Conservation (phyloP, 176 grass and related monocot species). For the Chrysopogon serrulatus region DNA sequence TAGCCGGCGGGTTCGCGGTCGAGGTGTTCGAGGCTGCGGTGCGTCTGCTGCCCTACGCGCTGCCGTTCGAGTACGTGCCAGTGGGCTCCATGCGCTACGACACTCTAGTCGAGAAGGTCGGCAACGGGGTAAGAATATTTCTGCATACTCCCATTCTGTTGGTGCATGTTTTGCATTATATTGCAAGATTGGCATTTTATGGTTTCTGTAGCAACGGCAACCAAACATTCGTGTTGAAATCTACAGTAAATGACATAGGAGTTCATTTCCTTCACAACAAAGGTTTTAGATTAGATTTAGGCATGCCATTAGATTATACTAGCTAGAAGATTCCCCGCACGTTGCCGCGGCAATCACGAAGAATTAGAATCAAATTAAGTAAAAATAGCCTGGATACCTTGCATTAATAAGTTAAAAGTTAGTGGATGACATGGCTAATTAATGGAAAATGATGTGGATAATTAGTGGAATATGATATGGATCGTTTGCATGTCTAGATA, state of each 20-base stretch:
- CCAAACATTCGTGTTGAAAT: too few relatives aligned
- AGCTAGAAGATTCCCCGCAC: too few relatives aligned
- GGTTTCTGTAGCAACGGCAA: not conserved
- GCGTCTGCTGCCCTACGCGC: constrained; percentile 64
- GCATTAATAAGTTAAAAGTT: too few relatives aligned
- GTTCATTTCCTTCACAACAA: not conserved
- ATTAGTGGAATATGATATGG: too few relatives aligned
- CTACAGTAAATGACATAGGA: not conserved
- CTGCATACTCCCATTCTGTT: not conserved
- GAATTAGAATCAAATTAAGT: too few relatives aligned
- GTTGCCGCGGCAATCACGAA: too few relatives aligned
- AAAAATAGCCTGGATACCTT: too few relatives aligned
- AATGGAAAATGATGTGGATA: too few relatives aligned
- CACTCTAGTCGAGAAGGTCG: constrained; percentile 28
- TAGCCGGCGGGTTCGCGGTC: constrained; percentile 60
- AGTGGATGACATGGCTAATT: too few relatives aligned
- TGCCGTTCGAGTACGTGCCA: constrained; percentile 66
- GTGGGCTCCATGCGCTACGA: constrained; percentile 45
- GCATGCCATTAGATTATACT: too few relatives aligned
- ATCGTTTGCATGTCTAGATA: too few relatives aligned
- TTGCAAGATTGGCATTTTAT: not conserved
- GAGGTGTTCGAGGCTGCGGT: constrained; percentile 96
- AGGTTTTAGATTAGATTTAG: not conserved
- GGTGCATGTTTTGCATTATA: not conserved
- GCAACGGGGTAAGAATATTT: constrained; percentile 31